A percentile compares a stretch with the other conserved stretches of the same genome.
These are phyloP conservation scores for Beauveria pseudobassiana DNA, from an alignment of 2,329 filamentous ascomycete genomes.

Conservation along the genomic window DNA sequence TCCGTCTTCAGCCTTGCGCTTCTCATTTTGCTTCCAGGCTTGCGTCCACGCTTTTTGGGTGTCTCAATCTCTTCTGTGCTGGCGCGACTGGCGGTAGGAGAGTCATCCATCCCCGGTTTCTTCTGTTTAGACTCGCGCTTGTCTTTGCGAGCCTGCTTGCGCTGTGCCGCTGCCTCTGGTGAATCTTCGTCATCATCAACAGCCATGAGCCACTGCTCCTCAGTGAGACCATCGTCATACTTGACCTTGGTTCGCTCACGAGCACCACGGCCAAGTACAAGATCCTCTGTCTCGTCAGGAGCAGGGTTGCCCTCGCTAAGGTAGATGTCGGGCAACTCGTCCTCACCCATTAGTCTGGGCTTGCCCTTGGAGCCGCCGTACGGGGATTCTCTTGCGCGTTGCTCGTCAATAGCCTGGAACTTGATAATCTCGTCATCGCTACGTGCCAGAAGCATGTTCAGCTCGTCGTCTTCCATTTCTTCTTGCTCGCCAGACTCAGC, in stretches of 20 bases:
- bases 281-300: slow-evolving; percentile 69
- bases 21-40: slow-evolving; percentile 67
- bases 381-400: slow-evolving; percentile 54
- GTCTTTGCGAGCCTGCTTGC: slow-evolving; percentile 80
- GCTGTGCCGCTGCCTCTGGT: slow-evolving; percentile 84
- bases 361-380: slow-evolving; percentile 68
- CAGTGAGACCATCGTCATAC: slow-evolving; percentile 95
- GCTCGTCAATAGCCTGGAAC: slow-evolving; percentile 79
- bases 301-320: slow-evolving; percentile 77
- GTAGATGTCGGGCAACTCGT: slow-evolving; percentile 90
- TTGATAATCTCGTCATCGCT: slow-evolving; percentile 67
- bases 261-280: slow-evolving; percentile 74
- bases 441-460: slow-evolving; percentile 90
- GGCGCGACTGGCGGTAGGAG: slow-evolving; percentile 70
- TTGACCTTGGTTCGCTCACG: slow-evolving; percentile 90
- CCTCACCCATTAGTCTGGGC: slow-evolving; percentile 78
- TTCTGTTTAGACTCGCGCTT: slow-evolving; percentile 70
- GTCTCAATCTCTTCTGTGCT: slow-evolving; percentile 74
- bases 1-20: slow-evolving; percentile 78
- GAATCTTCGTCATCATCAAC: slow-evolving; percentile 95
- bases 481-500: slow-evolving; percentile 69
- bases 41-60: slow-evolving; percentile 78
- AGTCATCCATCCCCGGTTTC: slow-evolving; percentile 52
- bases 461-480: slow-evolving; percentile 96
- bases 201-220: slow-evolving; percentile 98